Evolutionary conservation across 768 basidiomycete genomes (phyloP), one percentile per base, ranked within the genome.

Genomic region (Mycena rebaudengoi): DNA sequence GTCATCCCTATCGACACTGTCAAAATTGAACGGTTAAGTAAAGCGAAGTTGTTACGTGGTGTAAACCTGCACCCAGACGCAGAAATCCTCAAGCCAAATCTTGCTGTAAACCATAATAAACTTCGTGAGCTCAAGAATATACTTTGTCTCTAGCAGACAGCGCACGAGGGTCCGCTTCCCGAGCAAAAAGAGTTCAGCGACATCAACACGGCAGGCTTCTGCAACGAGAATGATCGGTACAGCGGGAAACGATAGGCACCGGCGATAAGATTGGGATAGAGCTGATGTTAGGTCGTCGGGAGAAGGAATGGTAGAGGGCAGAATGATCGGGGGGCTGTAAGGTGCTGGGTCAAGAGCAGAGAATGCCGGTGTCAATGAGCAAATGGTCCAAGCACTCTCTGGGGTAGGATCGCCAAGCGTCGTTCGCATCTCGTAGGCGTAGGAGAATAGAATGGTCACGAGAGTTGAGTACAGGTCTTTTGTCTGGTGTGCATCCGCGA

Each of bases 61-160:
- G 68, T 81, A 81, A 10, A 84, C 79, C 69, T 92, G 89, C 33
- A 85, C 79, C 94, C 94, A 95, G n/a, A 88, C 85, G 68, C 90
- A 91, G 68, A 92, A 90, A 71, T 95, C 94, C 66, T 94, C 90
- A 41, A 94, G 68, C 94, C 94, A 96, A 32, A 94, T 85, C 73
- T 92, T 93, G 75, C 86, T 89, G 74, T 94, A 95, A n/a, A 94
- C n/a, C 82, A 73, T 94, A 94, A 76, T 95, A 96, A 11, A 91
- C 89, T 65, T 93, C 92, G 66, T 94, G 92, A 69, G 89, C 70
- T 94, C 92, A 65, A 96, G 76, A 48, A 93, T 87, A 39, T 81
- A 74, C 76, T 91, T 94, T 79, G 89, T 82, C 73, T 88, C 88
- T 43, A 96, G 78, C 33, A 95, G 80, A 70, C 84, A 89, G 68